Evolutionary conservation across 371 early-diverging fungal species (phyloP).

Genomic region (Mortierella sp.): DNA sequence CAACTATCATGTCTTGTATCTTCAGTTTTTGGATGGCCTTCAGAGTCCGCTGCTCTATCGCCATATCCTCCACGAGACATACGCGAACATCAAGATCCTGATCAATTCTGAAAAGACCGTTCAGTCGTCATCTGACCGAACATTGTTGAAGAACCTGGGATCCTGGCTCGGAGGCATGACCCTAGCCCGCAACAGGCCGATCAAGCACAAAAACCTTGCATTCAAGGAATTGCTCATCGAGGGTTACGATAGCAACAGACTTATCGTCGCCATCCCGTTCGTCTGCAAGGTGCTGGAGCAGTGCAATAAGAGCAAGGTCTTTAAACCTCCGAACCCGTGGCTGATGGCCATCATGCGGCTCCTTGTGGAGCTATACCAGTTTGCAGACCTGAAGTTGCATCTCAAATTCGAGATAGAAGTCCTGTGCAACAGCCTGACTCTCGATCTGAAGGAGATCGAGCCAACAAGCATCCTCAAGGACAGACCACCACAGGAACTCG

Average conservation of each 20-base stretch:
- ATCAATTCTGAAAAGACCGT: constrained; percentile 94
- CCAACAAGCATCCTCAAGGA: constrained; percentile 82
- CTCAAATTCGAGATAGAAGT: constrained; percentile 98
- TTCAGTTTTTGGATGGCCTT: constrained; percentile 80
- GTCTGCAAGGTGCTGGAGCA: constrained; percentile 97
- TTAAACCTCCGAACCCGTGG: constrained; percentile 98
- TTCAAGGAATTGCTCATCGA: constrained; percentile 94
- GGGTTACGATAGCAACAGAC: constrained; percentile 86
- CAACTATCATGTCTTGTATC: constrained; percentile 92
- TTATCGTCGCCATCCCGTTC: constrained; percentile 97
- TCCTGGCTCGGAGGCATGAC: constrained; percentile 98
- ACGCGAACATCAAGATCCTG: constrained; percentile 84
- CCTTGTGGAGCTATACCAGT: constrained; percentile 92
- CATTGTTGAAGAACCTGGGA: constrained; percentile 93
- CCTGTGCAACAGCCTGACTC: constrained; percentile 88
- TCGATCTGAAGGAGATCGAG: constrained; percentile 88
- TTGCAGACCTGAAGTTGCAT: constrained; percentile 92
- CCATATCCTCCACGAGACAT: constrained; percentile 90
- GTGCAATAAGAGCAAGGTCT: constrained; percentile 83
- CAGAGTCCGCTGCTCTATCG: constrained; percentile 68
- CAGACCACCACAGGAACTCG: constrained; percentile 65
- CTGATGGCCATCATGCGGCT: constrained; percentile 93
- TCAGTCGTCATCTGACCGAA: constrained; percentile 89
- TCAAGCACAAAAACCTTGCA: constrained; percentile 91
- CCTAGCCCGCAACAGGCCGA: constrained; percentile 92